Evolutionary conservation across 2,329 filamentous ascomycete species (phyloP).

Genomic region (Ceratocystiopsis minuta): DNA sequence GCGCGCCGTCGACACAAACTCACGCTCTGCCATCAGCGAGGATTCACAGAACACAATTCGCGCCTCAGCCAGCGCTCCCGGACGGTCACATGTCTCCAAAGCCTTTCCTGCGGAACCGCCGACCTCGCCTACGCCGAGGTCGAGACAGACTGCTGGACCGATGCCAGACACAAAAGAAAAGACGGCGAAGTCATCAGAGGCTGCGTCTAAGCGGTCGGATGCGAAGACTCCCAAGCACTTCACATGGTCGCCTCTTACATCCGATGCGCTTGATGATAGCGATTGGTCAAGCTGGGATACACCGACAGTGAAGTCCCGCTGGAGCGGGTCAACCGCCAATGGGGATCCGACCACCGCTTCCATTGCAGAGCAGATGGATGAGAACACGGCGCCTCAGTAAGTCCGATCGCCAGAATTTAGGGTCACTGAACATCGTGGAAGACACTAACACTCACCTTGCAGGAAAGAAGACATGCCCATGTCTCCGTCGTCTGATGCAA

Average conservation of each 20-base stretch:
- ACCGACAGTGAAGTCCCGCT: slow-evolving; percentile 31
- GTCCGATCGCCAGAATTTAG: neutral
- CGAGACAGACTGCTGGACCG: no score
- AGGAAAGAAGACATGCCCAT: slow-evolving; percentile 3
- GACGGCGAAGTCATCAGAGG: slow-evolving; percentile 1
- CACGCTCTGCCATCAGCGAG: slow-evolving; percentile 7
- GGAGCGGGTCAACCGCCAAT: slow-evolving; percentile 43
- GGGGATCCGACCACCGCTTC: slow-evolving; percentile 24
- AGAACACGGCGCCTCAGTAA: slow-evolving; percentile 29
- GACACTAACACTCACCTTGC: neutral
- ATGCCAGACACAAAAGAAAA: neutral
- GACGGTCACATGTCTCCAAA: slow-evolving; percentile 24
- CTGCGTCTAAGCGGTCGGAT: slow-evolving; percentile 12
- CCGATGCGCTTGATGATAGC: slow-evolving; percentile 39
- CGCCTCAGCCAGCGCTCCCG: slow-evolving; percentile 17
- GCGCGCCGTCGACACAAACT: slow-evolving; percentile 18
- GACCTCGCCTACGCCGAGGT: no score
- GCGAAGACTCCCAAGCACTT: slow-evolving; percentile 33
- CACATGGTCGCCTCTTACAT: slow-evolving; percentile 40
- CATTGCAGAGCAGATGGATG: slow-evolving; percentile 29
- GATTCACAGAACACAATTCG: slow-evolving; percentile 27
- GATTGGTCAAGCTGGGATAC: slow-evolving; percentile 50
- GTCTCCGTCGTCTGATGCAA: slow-evolving; percentile 14
- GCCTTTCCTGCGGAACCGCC: slow-evolving; percentile 16
- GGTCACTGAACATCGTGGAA: neutral